A percentile compares a stretch with the other conserved stretches of the same genome.
phyloP scores from a whole-genome alignment of 345 rosid genomes.

The Psidium guajava region DNA sequence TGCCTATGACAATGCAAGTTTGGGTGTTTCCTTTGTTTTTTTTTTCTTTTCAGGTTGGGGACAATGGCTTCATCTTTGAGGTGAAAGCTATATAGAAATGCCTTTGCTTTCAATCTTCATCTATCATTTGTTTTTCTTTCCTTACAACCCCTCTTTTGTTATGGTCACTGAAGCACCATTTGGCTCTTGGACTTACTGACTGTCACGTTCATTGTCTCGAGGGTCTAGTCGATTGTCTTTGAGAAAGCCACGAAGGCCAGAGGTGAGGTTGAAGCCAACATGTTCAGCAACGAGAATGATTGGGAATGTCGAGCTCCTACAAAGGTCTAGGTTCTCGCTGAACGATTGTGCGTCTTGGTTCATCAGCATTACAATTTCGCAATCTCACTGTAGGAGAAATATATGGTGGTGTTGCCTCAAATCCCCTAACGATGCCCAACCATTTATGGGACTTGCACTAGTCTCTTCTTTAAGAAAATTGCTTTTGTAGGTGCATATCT shows the following conservation, averaged over 20 bases:
- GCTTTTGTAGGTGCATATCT: no score
- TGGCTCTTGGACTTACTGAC: neutral
- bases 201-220: neutral
- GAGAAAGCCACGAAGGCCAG: slow-evolving; percentile 44
- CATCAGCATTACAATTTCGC: slow-evolving; percentile 27
- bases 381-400: slow-evolving; percentile 68
- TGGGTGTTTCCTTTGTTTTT: no score
- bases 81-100: no score
- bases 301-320: slow-evolving; percentile 38
- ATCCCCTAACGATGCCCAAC: slow-evolving; percentile 38
- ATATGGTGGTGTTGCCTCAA: slow-evolving; percentile 46
- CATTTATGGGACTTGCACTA: slow-evolving; percentile 34
- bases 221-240: slow-evolving; percentile 8
- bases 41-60: no score
- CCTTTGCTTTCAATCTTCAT: no score
- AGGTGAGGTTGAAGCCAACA: slow-evolving; percentile 44
- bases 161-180: slow-evolving; percentile 13
- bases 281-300: slow-evolving; percentile 21
- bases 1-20: no score
- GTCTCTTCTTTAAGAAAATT: no score
- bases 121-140: no score
- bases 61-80: no score
- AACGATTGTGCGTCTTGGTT: slow-evolving; percentile 37
- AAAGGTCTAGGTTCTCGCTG: slow-evolving; percentile 60
- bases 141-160: no score